Evolutionary conservation across 164 flowering plant genomes (phyloP).

Genomic region (Vitis cinerea): DNA sequence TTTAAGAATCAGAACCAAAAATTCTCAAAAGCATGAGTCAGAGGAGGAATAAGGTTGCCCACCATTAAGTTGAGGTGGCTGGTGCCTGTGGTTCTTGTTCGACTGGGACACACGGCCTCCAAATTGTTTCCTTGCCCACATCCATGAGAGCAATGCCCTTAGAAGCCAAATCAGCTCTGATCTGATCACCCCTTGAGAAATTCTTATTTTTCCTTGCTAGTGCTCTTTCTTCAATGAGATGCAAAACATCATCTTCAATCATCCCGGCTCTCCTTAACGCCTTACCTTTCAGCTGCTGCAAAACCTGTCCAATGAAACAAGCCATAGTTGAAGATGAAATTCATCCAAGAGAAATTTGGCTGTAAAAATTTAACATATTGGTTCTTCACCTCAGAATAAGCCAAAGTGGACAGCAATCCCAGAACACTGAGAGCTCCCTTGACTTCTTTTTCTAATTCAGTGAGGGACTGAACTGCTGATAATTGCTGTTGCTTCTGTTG

Average conservation of each 20-base stretch:
- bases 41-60: no score
- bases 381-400: conserved; percentile 57
- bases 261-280: conserved; percentile 75
- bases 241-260: conserved; percentile 54
- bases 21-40: no score
- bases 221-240: conserved; percentile 61
- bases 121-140: conserved; percentile 54
- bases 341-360: neutral
- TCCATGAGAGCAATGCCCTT: conserved; percentile 89
- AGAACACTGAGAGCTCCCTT: conserved; percentile 50
- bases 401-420: conserved; percentile 53
- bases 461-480: conserved; percentile 47
- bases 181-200: conserved; percentile 30
- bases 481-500: conserved; percentile 54
- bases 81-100: no score
- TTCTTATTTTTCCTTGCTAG: conserved; percentile 67
- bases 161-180: conserved; percentile 16
- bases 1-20: no score
- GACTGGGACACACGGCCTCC: conserved; percentile 82
- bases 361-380: no score
- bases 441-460: conserved; percentile 55
- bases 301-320: conserved; percentile 47
- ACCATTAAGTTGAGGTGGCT: no score
- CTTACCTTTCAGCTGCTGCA: conserved; percentile 70
- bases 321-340: no score